Base-by-base conservation (phyloP, 805 yeast genomes). In the Candida vartiovaarae region DNA sequence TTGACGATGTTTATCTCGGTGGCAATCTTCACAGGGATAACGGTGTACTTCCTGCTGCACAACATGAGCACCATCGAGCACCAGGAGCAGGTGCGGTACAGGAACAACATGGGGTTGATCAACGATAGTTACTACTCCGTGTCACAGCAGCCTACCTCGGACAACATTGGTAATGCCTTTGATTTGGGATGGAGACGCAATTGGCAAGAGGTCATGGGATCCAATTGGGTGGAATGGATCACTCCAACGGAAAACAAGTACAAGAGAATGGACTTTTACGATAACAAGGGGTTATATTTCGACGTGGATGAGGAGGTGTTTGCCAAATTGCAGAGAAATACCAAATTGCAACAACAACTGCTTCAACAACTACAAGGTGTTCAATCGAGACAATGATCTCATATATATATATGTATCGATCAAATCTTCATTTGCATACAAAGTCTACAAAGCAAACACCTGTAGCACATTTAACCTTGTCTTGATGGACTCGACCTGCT, bases 1-100 rank as follows among this genome's bases (percentile, higher is more conserved):
- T 46, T 71, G 10, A 71, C 76, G 5, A 65, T 87, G 46, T 66
- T 74, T 4, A 44, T 85, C 0, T 75, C 91, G 5, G 72, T 84
- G 40, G 54, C 65, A 3, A 57, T 78, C 2, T 85, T 91, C 59
- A 60, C 76, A 0, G 68, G 64, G 1, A 81, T 84, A 52, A 72
- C 80, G 41, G 46, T 76, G 3, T 85, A 76, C 53, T 75, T 86
- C 53, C 61, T 86, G 7, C 48, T 78, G 23, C 63, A 60, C 8
- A 91, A 91, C 64, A 65, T 69, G 47, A 90, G 97, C 4, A 91
- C 98, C 0, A 72, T 91, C 26, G 99, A 93, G 63, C 67, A 80
- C 46, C 80, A 76, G 55, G 86, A 81, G 34, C 55, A 58, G 30
- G 68, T 72, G 38, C 68, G 82, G 52, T 70, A 70, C 49, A 60